phyloP scores from a whole-genome alignment of 1,284 basidiomycete species.

The Psilocybe mexicana region DNA sequence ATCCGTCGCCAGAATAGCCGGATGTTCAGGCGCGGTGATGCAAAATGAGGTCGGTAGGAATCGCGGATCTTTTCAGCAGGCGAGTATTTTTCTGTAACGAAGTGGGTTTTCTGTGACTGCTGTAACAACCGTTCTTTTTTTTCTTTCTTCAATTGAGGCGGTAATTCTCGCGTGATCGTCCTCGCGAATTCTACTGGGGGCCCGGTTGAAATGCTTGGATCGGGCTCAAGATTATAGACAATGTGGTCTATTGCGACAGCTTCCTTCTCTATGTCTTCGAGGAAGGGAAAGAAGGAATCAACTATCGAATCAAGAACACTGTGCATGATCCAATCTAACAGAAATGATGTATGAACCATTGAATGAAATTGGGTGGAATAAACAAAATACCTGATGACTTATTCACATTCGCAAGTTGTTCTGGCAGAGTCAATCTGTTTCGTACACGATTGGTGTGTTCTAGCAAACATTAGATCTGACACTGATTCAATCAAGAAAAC shows the following conservation, averaged over 20 bases:
- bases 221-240: conserved; percentile 40
- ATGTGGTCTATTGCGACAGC: conserved; percentile 78
- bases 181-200: conserved; percentile 2
- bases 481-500: background rate
- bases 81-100: conserved; percentile 15
- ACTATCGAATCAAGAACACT: conserved; percentile 92
- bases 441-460: conserved; percentile 85
- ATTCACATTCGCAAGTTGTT: conserved; percentile 55
- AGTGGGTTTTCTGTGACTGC: background rate
- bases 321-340: conserved; percentile 91
- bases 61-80: conserved; percentile 20
- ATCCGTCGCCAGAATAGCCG: conserved; percentile 34
- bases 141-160: background rate
- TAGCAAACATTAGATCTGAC: conserved; percentile 24
- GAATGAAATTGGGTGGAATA: background rate
- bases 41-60: conserved; percentile 33
- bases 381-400: conserved; percentile 68
- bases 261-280: conserved; percentile 84
- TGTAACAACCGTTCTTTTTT: background rate
- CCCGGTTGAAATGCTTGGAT: conserved; percentile 7
- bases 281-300: conserved; percentile 90
- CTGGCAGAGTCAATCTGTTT: conserved; percentile 62
- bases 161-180: conserved; percentile 2
- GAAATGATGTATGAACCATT: background rate
- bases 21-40: conserved; percentile 32